Evolutionary conservation across 2,329 filamentous ascomycete species (phyloP).

Genomic region (Xylaria polymorpha): DNA sequence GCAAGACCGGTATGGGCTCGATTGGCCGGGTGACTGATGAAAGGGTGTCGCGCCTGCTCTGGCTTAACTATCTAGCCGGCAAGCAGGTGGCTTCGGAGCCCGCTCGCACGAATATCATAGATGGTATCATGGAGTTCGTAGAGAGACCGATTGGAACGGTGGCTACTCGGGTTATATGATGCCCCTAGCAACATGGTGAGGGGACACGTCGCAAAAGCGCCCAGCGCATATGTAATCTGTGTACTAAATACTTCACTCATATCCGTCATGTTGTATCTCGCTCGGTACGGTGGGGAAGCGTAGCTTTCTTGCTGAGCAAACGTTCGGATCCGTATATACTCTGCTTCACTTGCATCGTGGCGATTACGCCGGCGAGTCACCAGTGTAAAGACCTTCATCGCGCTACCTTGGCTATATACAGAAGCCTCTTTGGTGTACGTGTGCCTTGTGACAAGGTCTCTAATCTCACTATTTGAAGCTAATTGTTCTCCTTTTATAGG

Average conservation of each 20-base stretch:
- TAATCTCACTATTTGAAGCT: too few species aligned
- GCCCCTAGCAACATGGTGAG: not conserved
- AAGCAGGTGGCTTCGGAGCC: constrained; percentile 87
- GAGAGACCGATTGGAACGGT: constrained; percentile 89
- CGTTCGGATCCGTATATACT: not conserved
- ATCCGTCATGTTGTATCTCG: constrained; percentile 1
- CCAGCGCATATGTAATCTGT: constrained; percentile 31
- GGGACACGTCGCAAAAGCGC: constrained; percentile 16
- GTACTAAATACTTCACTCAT: constrained; percentile 35
- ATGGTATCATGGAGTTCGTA: constrained; percentile 89
- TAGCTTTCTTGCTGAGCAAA: not conserved
- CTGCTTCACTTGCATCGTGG: not conserved
- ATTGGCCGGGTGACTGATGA: constrained; percentile 83
- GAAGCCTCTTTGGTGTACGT: too few species aligned
- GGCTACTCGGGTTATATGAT: constrained; percentile 75
- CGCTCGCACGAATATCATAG: constrained; percentile 82
- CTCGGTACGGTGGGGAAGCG: not conserved
- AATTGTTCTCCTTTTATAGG: too few species aligned
- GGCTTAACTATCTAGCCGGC: constrained; percentile 90
- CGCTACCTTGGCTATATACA: too few species aligned
- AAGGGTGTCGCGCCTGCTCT: constrained; percentile 81
- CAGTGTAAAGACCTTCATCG: too few species aligned
- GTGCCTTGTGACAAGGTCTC: too few species aligned
- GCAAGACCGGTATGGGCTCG: constrained; percentile 60
- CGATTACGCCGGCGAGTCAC: too few species aligned